phyloP scores from a whole-genome alignment of 2,329 filamentous ascomycete genomes.

The Albifimbria verrucaria region DNA sequence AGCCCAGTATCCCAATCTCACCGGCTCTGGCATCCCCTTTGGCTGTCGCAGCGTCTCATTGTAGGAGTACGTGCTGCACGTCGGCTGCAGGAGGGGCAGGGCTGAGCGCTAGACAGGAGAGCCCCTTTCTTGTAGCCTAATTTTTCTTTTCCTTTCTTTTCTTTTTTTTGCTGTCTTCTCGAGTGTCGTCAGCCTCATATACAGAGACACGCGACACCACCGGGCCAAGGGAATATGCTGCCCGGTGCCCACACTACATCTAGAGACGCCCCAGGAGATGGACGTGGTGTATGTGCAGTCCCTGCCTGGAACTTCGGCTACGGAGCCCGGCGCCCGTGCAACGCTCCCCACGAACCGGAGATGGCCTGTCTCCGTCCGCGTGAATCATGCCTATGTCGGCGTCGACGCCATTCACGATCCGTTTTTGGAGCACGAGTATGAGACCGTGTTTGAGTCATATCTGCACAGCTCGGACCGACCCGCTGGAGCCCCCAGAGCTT shows the following conservation, averaged over 20 bases:
- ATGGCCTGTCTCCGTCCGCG: slow-evolving; percentile 18
- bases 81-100: too few relatives aligned
- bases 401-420: slow-evolving; percentile 20
- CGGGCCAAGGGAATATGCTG: background rate
- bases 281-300: slow-evolving; percentile 15
- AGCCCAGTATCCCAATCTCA: too few relatives aligned
- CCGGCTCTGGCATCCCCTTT: too few relatives aligned
- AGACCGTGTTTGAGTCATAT: slow-evolving; percentile 20
- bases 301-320: slow-evolving; percentile 5
- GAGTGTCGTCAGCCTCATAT: too few relatives aligned
- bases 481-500: slow-evolving; percentile 15
- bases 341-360: slow-evolving; percentile 9
- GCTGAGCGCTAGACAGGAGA: too few relatives aligned
- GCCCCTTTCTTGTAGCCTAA: too few relatives aligned
- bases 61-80: too few relatives aligned
- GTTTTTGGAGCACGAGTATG: slow-evolving; percentile 20
- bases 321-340: too few relatives aligned
- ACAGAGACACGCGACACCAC: background rate
- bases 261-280: slow-evolving; percentile 10
- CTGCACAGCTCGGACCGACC: slow-evolving; percentile 19
- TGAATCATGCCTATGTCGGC: too few relatives aligned
- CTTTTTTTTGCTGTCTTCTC: too few relatives aligned
- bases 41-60: too few relatives aligned
- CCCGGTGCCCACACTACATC: background rate
- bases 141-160: too few relatives aligned